These are phyloP conservation scores for Hibiscus mutabilis DNA, from an alignment of 345 rosid species.

Conservation along the genomic window DNA sequence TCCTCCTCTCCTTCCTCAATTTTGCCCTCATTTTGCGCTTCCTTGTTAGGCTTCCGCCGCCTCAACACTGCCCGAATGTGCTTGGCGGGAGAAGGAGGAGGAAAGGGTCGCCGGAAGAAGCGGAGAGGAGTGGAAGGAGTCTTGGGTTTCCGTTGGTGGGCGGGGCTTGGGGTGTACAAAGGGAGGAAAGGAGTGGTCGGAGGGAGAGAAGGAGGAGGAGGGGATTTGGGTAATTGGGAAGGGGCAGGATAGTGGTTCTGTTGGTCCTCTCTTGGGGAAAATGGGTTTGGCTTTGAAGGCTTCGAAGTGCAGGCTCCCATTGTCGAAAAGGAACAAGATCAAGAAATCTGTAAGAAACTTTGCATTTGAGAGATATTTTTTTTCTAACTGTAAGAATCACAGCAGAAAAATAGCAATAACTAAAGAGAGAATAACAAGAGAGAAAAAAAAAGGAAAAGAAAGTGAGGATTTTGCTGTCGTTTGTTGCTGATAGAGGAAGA, in stretches of 20 bases:
- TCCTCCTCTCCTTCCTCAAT: conserved; percentile 34
- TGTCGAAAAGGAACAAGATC: background rate
- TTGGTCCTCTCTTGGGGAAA: conserved; percentile 31
- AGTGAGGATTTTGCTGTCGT: background rate
- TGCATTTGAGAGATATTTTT: conserved; percentile 7
- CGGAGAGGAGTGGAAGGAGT: conserved; percentile 68
- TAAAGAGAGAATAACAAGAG: background rate
- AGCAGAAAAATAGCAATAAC: background rate
- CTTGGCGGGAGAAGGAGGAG: conserved; percentile 92
- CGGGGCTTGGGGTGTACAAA: conserved; percentile 61
- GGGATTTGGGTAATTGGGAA: conserved; percentile 22
- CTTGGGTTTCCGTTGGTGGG: conserved; percentile 41
- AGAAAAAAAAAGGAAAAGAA: background rate
- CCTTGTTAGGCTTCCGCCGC: conserved; percentile 43
- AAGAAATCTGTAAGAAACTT: background rate
- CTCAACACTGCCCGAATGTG: conserved; percentile 71
- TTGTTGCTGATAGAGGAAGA: background rate
- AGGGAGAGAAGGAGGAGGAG: conserved; percentile 21
- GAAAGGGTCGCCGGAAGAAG: conserved; percentile 58
- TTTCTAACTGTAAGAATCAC: too few species aligned
- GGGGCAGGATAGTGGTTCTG: conserved; percentile 29
- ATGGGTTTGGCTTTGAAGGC: conserved; percentile 58
- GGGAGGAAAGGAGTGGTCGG: conserved; percentile 38
- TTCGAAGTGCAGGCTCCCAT: conserved; percentile 75
- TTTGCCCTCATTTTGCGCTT: conserved; percentile 23